phyloP scores from a whole-genome alignment of 2,329 filamentous ascomycete species.

The Neopestalotiopsis sp. region DNA sequence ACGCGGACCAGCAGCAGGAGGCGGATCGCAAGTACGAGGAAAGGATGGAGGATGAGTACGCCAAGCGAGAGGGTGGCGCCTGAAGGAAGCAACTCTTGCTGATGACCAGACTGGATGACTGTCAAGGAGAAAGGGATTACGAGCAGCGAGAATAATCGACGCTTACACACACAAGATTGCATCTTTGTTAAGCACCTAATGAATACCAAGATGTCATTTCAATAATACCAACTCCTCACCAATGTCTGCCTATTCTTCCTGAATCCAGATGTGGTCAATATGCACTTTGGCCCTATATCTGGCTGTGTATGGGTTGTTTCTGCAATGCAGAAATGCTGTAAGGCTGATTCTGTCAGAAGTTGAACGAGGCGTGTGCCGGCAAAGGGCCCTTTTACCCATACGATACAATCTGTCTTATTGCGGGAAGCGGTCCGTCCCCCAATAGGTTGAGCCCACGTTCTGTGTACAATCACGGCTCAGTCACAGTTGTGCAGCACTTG shows the following conservation, averaged over 20 bases:
- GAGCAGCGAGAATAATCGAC: background rate
- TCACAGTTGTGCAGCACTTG: too few species aligned
- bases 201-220: background rate
- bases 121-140: background rate
- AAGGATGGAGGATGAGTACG: constrained; percentile 12
- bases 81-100: background rate
- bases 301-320: too few species aligned
- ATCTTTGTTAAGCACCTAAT: background rate
- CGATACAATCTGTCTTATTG: too few species aligned
- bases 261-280: too few species aligned
- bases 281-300: too few species aligned
- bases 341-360: too few species aligned
- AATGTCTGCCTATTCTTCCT: background rate
- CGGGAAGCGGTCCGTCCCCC: too few species aligned
- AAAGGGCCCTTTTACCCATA: too few species aligned
- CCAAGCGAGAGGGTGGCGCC: constrained; percentile 12
- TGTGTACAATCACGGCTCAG: too few species aligned
- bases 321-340: too few species aligned
- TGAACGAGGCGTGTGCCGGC: too few species aligned
- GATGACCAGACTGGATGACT: background rate
- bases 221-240: background rate
- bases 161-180: background rate
- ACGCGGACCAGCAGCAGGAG: constrained; percentile 1
- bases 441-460: too few species aligned
- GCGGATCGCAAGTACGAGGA: constrained; percentile 9